phyloP scores from a whole-genome alignment of 2,329 filamentous ascomycete genomes.

The Ambrosiella xylebori region DNA sequence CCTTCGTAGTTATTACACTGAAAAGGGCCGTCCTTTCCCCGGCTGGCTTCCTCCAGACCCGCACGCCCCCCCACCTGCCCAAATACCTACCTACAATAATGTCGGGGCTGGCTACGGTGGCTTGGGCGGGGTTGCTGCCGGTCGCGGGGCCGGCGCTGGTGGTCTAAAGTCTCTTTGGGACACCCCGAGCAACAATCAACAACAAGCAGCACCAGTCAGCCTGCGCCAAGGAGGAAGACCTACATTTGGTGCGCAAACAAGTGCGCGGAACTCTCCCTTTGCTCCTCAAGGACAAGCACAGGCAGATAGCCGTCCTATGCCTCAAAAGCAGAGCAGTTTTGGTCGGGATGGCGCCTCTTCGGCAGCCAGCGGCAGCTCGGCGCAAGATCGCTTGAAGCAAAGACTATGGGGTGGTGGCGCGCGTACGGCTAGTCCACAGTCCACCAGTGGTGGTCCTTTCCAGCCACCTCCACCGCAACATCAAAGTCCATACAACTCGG shows the following conservation, averaged over 20 bases:
- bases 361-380: constrained; percentile 41
- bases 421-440: constrained; percentile 37
- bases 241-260: constrained; percentile 16
- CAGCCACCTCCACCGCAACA: constrained; percentile 25
- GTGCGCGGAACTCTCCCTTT: constrained; percentile 17
- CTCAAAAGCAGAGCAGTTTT: constrained; percentile 9
- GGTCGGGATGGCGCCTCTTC: constrained; percentile 19
- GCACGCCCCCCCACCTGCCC: constrained; percentile 40
- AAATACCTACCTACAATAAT: constrained; percentile 35
- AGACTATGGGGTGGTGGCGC: constrained; percentile 53
- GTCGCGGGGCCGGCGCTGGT: constrained; percentile 14
- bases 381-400: constrained; percentile 70
- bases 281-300: constrained; percentile 10
- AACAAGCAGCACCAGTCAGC: constrained; percentile 22
- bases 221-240: constrained; percentile 20
- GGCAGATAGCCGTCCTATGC: constrained; percentile 9
- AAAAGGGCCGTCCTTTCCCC: constrained; percentile 69
- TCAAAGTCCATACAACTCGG: constrained; percentile 15
- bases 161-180: constrained; percentile 44
- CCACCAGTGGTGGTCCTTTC: constrained; percentile 24
- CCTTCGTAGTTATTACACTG: constrained; percentile 78
- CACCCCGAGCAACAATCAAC: constrained; percentile 19
- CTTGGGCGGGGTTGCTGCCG: constrained; percentile 21
- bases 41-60: constrained; percentile 80
- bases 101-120: constrained; percentile 38